Percentiles rank a stretch among this genome's conserved stretches.
Conservation (phyloP, 2,329 filamentous ascomycete species). For the Pleoardoris graminearum region DNA sequence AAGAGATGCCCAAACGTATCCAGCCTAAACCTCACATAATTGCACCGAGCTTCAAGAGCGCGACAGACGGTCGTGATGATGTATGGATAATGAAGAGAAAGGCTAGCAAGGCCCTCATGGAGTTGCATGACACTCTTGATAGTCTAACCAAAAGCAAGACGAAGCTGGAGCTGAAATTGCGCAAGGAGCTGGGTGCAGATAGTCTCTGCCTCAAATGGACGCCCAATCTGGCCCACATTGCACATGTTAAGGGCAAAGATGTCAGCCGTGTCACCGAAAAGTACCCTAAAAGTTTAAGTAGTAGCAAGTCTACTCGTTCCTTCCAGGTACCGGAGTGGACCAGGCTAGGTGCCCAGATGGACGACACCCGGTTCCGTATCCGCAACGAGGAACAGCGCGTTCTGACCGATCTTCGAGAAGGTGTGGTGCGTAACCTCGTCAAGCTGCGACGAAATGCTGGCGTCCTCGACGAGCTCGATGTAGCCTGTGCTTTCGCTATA, state of each 20-base stretch:
- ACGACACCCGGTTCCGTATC: conserved; percentile 76
- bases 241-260: conserved; percentile 85
- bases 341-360: conserved; percentile 74
- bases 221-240: conserved; percentile 84
- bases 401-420: conserved; percentile 71
- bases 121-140: conserved; percentile 70
- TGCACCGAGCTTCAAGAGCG: conserved; percentile 36
- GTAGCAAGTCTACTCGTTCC: conserved; percentile 80
- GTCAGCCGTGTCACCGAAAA: conserved; percentile 36
- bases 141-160: conserved; percentile 63
- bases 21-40: conserved; percentile 42
- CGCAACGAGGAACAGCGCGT: conserved; percentile 82
- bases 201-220: conserved; percentile 81
- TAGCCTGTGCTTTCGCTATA: conserved; percentile 80
- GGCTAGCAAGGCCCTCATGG: conserved; percentile 68
- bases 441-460: conserved; percentile 84
- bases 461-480: conserved; percentile 92
- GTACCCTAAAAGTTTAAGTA: conserved; percentile 64
- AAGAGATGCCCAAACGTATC: conserved; percentile 41
- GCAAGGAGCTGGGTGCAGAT: conserved; percentile 55
- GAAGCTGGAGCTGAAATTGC: conserved; percentile 63
- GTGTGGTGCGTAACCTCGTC: conserved; percentile 79
- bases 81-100: conserved; percentile 65
- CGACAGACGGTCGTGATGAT: conserved; percentile 50
- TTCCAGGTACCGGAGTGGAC: conserved; percentile 88